Evolutionary conservation across 106 monocot genomes (phyloP).

Genomic region (Gastrodia elata): DNA sequence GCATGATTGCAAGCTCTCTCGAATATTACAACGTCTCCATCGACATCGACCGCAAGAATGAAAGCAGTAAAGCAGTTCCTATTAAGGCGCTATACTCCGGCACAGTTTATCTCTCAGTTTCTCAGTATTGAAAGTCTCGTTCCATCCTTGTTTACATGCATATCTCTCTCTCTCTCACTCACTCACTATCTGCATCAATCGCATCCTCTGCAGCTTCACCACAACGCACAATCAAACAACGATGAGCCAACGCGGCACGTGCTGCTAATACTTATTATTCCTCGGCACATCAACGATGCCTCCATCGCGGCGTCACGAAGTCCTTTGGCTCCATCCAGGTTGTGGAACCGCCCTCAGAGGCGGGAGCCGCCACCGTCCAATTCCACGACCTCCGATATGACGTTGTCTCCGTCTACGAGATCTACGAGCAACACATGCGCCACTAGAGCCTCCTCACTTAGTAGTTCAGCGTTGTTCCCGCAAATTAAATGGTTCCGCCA

Average conservation of each 20-base stretch:
- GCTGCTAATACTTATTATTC: conserved; percentile 55
- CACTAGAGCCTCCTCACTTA: conserved; percentile 47
- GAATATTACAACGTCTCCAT: no score
- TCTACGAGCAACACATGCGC: conserved; percentile 65
- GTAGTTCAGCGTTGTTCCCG: conserved; percentile 18
- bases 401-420: conserved; percentile 43
- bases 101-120: no score
- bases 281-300: conserved; percentile 33
- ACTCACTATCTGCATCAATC: neutral
- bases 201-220: conserved; percentile 6
- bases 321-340: conserved; percentile 74
- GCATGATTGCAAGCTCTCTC: no score
- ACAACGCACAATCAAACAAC: conserved; percentile 16
- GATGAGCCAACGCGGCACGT: conserved; percentile 40
- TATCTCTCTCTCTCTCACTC: neutral
- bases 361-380: conserved; percentile 55
- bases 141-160: neutral
- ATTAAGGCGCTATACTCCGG: conserved; percentile 1
- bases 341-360: conserved; percentile 25
- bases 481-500: conserved; percentile 4
- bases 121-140: conserved; percentile 3
- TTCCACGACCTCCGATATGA: conserved; percentile 74
- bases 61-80: no score
- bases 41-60: no score
- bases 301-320: conserved; percentile 37